Evolutionary conservation across 1,139 yeast genomes (phyloP).

Genomic region (Blastobotrys illinoisensis): DNA sequence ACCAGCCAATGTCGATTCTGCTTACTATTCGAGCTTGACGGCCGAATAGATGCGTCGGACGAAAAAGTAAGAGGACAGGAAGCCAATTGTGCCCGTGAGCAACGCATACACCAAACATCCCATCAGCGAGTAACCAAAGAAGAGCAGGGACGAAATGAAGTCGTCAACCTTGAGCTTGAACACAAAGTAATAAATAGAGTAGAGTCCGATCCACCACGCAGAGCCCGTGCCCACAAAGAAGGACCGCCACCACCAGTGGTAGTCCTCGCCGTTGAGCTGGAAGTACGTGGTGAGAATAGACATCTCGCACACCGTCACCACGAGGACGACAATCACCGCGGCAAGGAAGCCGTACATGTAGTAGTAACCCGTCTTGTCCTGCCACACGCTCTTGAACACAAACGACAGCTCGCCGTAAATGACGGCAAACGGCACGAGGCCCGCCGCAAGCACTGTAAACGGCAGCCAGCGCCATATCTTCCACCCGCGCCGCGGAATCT

Average conservation of each 20-base stretch:
- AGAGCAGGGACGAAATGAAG: slow-evolving; percentile 62
- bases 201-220: slow-evolving; percentile 63
- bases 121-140: slow-evolving; percentile 65
- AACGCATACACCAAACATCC: slow-evolving; percentile 60
- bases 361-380: slow-evolving; percentile 72
- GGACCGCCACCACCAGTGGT: slow-evolving; percentile 81
- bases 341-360: slow-evolving; percentile 76
- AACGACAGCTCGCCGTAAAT: slow-evolving; percentile 72
- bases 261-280: slow-evolving; percentile 56
- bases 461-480: slow-evolving; percentile 6
- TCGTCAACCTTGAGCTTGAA: slow-evolving; percentile 37
- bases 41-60: slow-evolving; percentile 54
- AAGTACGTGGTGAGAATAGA: slow-evolving; percentile 68
- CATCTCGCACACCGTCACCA: slow-evolving; percentile 63
- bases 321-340: slow-evolving; percentile 52
- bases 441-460: slow-evolving; percentile 38
- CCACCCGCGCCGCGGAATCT: slow-evolving; percentile 29
- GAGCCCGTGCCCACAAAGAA: slow-evolving; percentile 68
- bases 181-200: slow-evolving; percentile 63
- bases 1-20: too few species aligned
- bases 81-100: slow-evolving; percentile 72
- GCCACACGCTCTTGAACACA: slow-evolving; percentile 73
- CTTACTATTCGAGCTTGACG: slow-evolving; percentile 49
- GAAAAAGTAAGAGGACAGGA: slow-evolving; percentile 57
- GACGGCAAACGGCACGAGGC: slow-evolving; percentile 72